These are phyloP conservation scores for Ottelia alismoides DNA, from an alignment of 106 monocot species.

Conservation along the genomic window DNA sequence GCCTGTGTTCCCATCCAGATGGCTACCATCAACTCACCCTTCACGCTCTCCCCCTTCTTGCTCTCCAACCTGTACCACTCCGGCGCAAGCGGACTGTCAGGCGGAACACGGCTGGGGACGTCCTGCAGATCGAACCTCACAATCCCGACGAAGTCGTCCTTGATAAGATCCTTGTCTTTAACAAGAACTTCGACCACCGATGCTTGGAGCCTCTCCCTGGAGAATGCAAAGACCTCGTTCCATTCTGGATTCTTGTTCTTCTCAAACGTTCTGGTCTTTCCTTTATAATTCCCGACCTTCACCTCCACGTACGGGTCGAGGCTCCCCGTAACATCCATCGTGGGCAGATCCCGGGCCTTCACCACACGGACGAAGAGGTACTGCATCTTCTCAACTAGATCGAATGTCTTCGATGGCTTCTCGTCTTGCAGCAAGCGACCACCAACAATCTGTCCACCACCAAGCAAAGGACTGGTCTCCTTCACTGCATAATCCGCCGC, in stretches of 20 bases:
- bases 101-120: slow-evolving; percentile 42
- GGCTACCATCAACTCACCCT: slow-evolving; percentile 62
- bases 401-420: slow-evolving; percentile 41
- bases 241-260: slow-evolving; percentile 55
- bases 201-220: slow-evolving; percentile 32
- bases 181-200: slow-evolving; percentile 30
- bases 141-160: slow-evolving; percentile 47
- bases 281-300: slow-evolving; percentile 42
- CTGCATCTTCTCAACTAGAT: slow-evolving; percentile 58
- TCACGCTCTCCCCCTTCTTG: slow-evolving; percentile 34
- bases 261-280: slow-evolving; percentile 33
- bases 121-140: slow-evolving; percentile 49
- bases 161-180: slow-evolving; percentile 37
- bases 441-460: slow-evolving; percentile 40
- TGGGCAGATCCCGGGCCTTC: slow-evolving; percentile 44
- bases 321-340: slow-evolving; percentile 50
- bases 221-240: slow-evolving; percentile 70
- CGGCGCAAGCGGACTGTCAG: slow-evolving; percentile 69
- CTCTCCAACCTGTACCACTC: slow-evolving; percentile 52
- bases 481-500: slow-evolving; percentile 37
- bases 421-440: slow-evolving; percentile 25
- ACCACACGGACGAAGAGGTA: slow-evolving; percentile 73
- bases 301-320: slow-evolving; percentile 62
- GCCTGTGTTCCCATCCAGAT: slow-evolving; percentile 74
- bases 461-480: slow-evolving; percentile 54